Evolutionary conservation across 495 filamentous ascomycete genomes (phyloP), one percentile per base, ranked within the genome.

Genomic region (Annulohypoxylon nitens): DNA sequence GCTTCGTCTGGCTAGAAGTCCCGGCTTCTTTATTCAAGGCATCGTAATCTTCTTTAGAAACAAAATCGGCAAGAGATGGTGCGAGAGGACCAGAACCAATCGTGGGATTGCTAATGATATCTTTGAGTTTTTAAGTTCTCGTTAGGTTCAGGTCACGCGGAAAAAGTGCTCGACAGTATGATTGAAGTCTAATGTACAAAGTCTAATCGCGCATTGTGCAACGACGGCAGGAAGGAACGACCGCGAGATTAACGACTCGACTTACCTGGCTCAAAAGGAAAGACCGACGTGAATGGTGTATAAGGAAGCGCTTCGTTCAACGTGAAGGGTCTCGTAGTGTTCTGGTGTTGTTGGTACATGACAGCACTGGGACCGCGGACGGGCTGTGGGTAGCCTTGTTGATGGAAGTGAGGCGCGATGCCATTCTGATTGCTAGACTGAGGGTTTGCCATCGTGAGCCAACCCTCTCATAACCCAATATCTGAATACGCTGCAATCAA

Each of bases 291-390:
- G 79, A 98, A 91, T 2, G 96, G 95, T 14, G 97, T 95, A 81
- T 91, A 97, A 39, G 93, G 93, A 48, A 99, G 83, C 9, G 95
- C 95, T 76, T 98, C 93, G 64, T 93, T 89, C 11, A 98, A 90
- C 1, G 81, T 81, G 70, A 87, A 83, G 0, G 85, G 82, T 54
- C 79, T 73, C 2, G 77, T 64, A 51, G 74, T 74, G 50, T 59
- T 16, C 37, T 66, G 76, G 5, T 47, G 76, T 25, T 48, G 69
- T 12, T 59, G 68, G 18, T 73, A 66, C 11, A 53, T 14, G 18
- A 37, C 54, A 4, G 43, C 8, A 26, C 59, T 26, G 12, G 50
- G 61, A 54, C 25, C 39, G 30, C 30, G 30, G 5, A 6, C 30
- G 25, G 70, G 51, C 14, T 61, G 70, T 5, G 63, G 67, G 36